Base-by-base conservation (phyloP, 257 asterid genomes). In the Forsythia suspensa region DNA sequence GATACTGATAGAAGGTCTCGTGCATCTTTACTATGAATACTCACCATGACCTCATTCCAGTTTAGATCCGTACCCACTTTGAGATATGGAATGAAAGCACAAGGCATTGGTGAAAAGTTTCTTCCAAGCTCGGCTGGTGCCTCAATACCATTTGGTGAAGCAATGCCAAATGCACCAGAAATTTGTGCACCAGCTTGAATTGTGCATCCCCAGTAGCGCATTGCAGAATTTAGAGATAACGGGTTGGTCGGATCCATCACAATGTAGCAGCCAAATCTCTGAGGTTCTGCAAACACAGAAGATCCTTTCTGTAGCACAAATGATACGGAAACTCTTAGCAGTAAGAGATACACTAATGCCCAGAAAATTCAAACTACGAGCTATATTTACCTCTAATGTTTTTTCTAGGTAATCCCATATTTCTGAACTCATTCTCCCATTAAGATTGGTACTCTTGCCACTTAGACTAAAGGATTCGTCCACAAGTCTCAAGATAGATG, bases 191-290 rank as follows among this genome's bases (percentile, higher is more conserved):
- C 99, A 29, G 97, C 96, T 90, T 95, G 98, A 83, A 95, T 89
- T 29, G 88, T 89, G 78, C 99, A 93, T 65, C 99, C 99, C 99
- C 99, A 93, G 81, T 87, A 88, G 15, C 98, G 96, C 74, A 86
- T 81, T 73, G 95, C 97, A 52, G 87, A 81, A 55, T 83, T 90
- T 68, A 85, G 20, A 39, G 98, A 95, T 5, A 84, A 11, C 10
- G 88, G 88, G 85, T 81, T 90, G 48, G 85, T 78, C 12, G 90
- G 91, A 70, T 93, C 89, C 91, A 90, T 84, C 86, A 93, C 90
- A 44, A 95, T 70, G 81, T 95, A 92, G 89, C 99, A 95, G 40
- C 96, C 87, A 81, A 95, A 92, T 11, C 74, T 92, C 24, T 67
- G 70, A 29, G 92, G 92, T 43, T 91, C 96, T 69, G 86, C 71